A percentile compares a stretch with the other conserved stretches of the same genome.
phyloP scores from a whole-genome alignment of 805 yeast species.

The Saturnispora bothae region DNA sequence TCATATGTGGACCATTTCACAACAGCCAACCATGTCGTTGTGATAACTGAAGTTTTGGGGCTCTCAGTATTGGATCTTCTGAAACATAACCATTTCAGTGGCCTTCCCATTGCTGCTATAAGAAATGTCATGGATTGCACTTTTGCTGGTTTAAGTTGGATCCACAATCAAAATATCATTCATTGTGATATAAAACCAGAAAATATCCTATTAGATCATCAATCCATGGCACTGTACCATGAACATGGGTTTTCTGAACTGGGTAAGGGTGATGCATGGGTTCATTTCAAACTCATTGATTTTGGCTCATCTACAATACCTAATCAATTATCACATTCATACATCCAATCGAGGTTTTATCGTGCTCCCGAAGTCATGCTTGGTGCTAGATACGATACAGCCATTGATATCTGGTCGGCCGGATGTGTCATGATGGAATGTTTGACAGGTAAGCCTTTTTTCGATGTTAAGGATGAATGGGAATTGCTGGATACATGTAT shows the following conservation, averaged over 20 bases:
- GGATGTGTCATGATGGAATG: slow-evolving; percentile 90
- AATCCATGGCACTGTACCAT: slow-evolving; percentile 23
- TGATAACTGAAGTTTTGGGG: slow-evolving; percentile 62
- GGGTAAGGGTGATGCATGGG: slow-evolving; percentile 9
- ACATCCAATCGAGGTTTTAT: slow-evolving; percentile 57
- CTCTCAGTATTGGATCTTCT: slow-evolving; percentile 54
- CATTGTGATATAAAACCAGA: slow-evolving; percentile 89
- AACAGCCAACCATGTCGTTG: slow-evolving; percentile 76
- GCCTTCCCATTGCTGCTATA: slow-evolving; percentile 34
- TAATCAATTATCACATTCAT: slow-evolving; percentile 36
- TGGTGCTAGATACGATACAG: slow-evolving; percentile 50
- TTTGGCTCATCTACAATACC: slow-evolving; percentile 59
- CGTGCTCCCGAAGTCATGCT: slow-evolving; percentile 70
- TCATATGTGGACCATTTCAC: slow-evolving; percentile 58
- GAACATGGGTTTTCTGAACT: neutral
- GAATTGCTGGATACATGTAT: slow-evolving; percentile 35
- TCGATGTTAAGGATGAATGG: slow-evolving; percentile 40
- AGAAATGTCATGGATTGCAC: slow-evolving; percentile 43
- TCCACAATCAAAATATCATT: slow-evolving; percentile 48
- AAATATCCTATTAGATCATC: slow-evolving; percentile 40
- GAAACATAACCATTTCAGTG: slow-evolving; percentile 39
- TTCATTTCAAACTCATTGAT: slow-evolving; percentile 57
- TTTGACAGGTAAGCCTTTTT: slow-evolving; percentile 42
- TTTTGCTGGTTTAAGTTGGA: slow-evolving; percentile 45
- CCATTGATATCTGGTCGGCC: slow-evolving; percentile 79